Evolutionary conservation across 2,329 filamentous ascomycete species (phyloP), one percentile per base, ranked within the genome.

Genomic region (Salinomyces thailandicus): DNA sequence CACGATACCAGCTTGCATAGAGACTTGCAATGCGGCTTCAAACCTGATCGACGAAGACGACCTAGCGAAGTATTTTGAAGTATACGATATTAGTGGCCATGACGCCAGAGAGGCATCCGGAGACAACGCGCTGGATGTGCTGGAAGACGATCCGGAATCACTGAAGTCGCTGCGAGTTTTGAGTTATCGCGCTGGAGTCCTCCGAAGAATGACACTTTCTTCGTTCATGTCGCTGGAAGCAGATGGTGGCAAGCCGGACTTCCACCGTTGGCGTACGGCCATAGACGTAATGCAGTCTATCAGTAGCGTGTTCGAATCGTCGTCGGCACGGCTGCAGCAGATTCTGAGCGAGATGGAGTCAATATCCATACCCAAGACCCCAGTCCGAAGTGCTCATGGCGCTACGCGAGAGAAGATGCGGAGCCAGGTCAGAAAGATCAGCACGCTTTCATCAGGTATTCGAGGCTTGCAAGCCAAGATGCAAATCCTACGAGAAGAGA

Each of bases 391-490:
- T 35, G 52, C 81, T 11, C 37, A 41, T 22, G 37, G 35, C 7
- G 36, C 86, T 2, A 74, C 75, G n/a, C 79, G 80, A 36, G 86
- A 95, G 53, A 77, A 85, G 42, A 79, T 89, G 68, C 81, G 87
- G 38, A 79, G 81, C 37, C 89, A 94, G 57, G 73, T 95, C 39
- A 80, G 85, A 42, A 89, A 93, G 55, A 75, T 98, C 28, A 85
- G 84, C 53, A 83, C 82, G 1, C 70, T 98, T 20, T 94, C 86
- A 0, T 84, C 86, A 37, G 87, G 86, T 12, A 93, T 96, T 43
- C 79, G 87, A 18, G 84, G 85, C 8, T 70, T 98, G 33, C 89
- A 96, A 61, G 91, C 91, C 22, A 98, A 96, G 60, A 77, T 98
- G 66, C 86, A 93, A 42, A 70, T 98, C 5, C 65, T 96, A 37